Evolutionary conservation across 2,329 filamentous ascomycete species (phyloP).

Genomic region (Sphaerulina musiva): DNA sequence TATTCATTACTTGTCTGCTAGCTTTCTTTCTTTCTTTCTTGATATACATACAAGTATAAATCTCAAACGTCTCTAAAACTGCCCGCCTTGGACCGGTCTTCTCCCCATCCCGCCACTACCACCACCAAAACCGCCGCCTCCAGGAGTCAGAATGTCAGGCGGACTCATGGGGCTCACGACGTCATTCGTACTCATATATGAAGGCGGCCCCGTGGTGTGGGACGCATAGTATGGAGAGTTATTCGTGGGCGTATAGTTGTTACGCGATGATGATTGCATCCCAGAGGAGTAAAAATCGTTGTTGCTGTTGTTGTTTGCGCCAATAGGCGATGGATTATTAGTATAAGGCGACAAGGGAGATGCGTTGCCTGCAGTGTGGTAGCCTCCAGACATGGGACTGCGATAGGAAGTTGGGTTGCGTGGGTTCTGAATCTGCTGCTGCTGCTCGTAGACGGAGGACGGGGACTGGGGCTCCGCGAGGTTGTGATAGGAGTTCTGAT

Average conservation of each 20-base stretch:
- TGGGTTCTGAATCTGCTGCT: not conserved
- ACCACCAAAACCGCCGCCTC: too few species aligned
- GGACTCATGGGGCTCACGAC: constrained; percentile 21
- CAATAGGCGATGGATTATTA: not conserved
- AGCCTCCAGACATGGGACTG: constrained; percentile 8
- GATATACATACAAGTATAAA: too few species aligned
- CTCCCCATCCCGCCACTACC: constrained; percentile 17
- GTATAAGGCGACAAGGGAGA: constrained; percentile 3
- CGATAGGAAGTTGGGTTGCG: constrained; percentile 5
- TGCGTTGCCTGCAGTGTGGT: constrained; percentile 2
- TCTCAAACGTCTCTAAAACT: constrained; percentile 31
- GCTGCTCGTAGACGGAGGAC: not conserved
- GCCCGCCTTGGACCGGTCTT: constrained; percentile 32
- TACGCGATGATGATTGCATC: not conserved
- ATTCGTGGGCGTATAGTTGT: constrained; percentile 11
- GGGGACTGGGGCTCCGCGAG: not conserved
- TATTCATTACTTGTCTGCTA: too few species aligned
- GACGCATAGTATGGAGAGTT: constrained; percentile 14
- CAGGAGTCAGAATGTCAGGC: constrained; percentile 15
- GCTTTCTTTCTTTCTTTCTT: too few species aligned
- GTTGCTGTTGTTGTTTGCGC: constrained; percentile 8
- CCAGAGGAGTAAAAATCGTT: not conserved
- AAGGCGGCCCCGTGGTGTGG: constrained; percentile 12
- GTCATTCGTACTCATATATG: constrained; percentile 12
- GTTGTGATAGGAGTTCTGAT: constrained; percentile 7